Evolutionary conservation across 768 basidiomycete genomes (phyloP).

Genomic region (Hygrophorus pudorinus): DNA sequence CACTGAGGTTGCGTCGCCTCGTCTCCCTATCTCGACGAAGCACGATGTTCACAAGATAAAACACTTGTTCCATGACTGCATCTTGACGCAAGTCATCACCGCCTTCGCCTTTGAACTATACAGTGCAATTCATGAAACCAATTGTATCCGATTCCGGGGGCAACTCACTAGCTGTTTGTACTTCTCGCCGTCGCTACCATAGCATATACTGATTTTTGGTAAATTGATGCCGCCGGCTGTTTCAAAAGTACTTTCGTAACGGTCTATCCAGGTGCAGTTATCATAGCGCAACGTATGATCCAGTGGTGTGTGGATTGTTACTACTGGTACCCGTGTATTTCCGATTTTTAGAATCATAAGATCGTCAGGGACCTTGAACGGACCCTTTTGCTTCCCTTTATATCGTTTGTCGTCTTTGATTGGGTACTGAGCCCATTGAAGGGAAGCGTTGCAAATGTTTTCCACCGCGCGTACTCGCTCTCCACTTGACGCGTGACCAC

Average conservation of each 20-base stretch:
- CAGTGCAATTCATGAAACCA: neutral
- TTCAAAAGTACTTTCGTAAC: constrained; percentile 48
- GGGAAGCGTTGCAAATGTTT: constrained; percentile 49
- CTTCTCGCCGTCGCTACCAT: constrained; percentile 50
- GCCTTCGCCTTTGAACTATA: constrained; percentile 85
- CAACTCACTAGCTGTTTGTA: constrained; percentile 74
- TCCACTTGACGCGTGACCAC: constrained; percentile 25
- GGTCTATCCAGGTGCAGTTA: constrained; percentile 55
- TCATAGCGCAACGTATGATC: constrained; percentile 64
- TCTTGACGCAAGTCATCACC: constrained; percentile 93
- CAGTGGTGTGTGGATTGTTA: constrained; percentile 63
- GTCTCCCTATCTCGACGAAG: constrained; percentile 70
- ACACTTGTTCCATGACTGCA: constrained; percentile 98
- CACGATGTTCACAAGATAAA: constrained; percentile 77
- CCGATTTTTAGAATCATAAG: constrained; percentile 37
- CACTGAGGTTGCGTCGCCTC: constrained; percentile 53
- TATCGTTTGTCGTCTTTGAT: constrained; percentile 28
- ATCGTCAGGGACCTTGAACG: constrained; percentile 32
- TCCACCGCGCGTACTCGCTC: constrained; percentile 45
- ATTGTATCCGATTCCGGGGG: neutral
- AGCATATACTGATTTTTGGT: constrained; percentile 72
- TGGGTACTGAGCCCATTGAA: constrained; percentile 63
- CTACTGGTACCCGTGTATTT: constrained; percentile 66
- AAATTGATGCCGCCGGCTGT: constrained; percentile 71
- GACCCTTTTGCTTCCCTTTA: constrained; percentile 14